These are phyloP conservation scores for Syzygium aromaticum DNA, from an alignment of 345 rosid species.

Conservation along the genomic window DNA sequence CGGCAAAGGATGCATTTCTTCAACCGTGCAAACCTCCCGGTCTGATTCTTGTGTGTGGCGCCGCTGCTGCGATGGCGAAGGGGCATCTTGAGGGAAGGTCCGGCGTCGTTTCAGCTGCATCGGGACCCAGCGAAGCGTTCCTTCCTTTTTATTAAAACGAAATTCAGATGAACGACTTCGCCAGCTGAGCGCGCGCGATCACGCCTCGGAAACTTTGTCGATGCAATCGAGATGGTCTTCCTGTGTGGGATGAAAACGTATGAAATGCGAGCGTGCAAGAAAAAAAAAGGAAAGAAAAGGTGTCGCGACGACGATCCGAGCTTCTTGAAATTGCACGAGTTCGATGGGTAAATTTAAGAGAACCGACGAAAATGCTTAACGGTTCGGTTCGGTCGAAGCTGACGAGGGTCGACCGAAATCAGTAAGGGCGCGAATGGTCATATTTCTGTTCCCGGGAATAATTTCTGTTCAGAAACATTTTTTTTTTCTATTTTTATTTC, in stretches of 20 bases:
- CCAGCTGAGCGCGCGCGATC: background rate
- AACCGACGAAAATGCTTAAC: background rate
- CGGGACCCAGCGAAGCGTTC: background rate
- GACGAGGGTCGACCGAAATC: background rate
- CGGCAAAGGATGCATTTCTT: background rate
- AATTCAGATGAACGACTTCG: background rate
- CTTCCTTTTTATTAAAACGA: background rate
- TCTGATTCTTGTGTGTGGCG: background rate
- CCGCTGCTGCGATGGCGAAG: background rate
- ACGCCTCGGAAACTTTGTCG: background rate
- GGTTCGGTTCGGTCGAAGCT: background rate
- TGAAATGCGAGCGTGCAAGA: background rate
- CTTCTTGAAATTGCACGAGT: background rate
- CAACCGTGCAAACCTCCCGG: background rate
- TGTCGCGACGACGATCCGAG: accelerated
- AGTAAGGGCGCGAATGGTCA: no score
- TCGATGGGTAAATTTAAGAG: background rate
- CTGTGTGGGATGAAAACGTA: background rate
- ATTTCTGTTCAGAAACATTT: no score
- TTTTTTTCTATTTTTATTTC: no score
- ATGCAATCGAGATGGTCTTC: background rate
- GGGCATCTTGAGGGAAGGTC: background rate
- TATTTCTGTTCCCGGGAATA: no score
- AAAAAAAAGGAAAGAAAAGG: no score
- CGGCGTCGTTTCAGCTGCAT: background rate